Conservation (phyloP, 257 asterid species). For the Nicotiana tomentosiformis region DNA sequence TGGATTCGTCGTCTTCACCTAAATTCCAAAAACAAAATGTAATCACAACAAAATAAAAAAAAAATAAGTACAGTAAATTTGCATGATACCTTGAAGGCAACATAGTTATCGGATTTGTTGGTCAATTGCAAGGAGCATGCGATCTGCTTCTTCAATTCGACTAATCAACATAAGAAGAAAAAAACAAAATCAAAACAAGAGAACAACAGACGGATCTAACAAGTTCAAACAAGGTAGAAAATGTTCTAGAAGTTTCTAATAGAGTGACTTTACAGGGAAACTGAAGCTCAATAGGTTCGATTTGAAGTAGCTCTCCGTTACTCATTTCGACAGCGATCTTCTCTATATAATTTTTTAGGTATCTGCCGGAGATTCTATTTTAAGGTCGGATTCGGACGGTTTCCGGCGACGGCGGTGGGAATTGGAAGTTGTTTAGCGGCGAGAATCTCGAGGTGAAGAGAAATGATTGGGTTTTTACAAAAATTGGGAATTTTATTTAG, state of each 20-base stretch:
- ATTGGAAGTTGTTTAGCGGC: not conserved
- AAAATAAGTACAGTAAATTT: not conserved
- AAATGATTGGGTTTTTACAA: not conserved
- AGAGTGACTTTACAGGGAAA: constrained; percentile 39
- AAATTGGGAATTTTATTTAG: not conserved
- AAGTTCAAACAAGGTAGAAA: constrained; percentile 6
- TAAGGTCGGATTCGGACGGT: not conserved
- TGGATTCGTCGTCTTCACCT: constrained; percentile 99
- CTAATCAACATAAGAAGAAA: constrained; percentile 21
- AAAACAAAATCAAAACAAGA: not conserved
- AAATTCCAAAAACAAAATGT: constrained; percentile 6
- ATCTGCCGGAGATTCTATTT: not conserved
- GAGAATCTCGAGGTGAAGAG: not conserved
- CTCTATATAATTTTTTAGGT: not conserved
- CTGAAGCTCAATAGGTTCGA: constrained; percentile 31
- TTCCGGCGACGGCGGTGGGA: constrained; percentile 10
- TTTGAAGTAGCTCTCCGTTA: constrained; percentile 21
- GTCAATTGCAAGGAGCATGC: constrained; percentile 52
- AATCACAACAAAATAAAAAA: not conserved
- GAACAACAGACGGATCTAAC: constrained; percentile 26
- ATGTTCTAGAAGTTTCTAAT: constrained; percentile 15
- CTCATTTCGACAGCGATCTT: constrained; percentile 13
- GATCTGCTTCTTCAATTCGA: constrained; percentile 88
- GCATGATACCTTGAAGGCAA: constrained; percentile 67
- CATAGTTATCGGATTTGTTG: constrained; percentile 56